Percentiles rank a stretch among this genome's conserved stretches.
Conservation (phyloP, 495 filamentous ascomycete genomes). For the Aspergillus funiculosus region DNA sequence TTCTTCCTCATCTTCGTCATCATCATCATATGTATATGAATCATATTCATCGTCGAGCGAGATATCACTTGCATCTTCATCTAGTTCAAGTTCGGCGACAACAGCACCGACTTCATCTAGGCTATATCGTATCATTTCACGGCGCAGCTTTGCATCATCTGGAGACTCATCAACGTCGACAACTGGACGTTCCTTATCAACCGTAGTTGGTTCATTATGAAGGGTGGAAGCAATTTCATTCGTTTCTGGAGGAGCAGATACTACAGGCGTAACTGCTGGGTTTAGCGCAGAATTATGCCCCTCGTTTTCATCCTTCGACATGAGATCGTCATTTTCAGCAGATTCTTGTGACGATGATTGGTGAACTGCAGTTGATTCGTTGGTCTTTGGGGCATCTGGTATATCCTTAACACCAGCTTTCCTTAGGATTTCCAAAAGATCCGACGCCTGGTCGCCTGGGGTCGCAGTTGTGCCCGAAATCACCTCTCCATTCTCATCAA, state of each 20-base stretch:
- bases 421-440: slow-evolving; percentile 59
- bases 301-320: not conserved
- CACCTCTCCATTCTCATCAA: slow-evolving; percentile 88
- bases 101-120: slow-evolving; percentile 80
- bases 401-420: slow-evolving; percentile 62
- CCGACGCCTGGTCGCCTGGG: slow-evolving; percentile 54
- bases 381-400: slow-evolving; percentile 23
- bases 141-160: slow-evolving; percentile 74
- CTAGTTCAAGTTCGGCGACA: slow-evolving; percentile 86
- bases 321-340: not conserved
- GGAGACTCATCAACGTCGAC: slow-evolving; percentile 57
- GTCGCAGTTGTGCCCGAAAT: slow-evolving; percentile 56
- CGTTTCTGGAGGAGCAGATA: slow-evolving; percentile 2
- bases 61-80: slow-evolving; percentile 58
- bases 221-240: not conserved
- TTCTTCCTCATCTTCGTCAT: slow-evolving; percentile 55
- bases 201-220: slow-evolving; percentile 18
- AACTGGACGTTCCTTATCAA: slow-evolving; percentile 26
- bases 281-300: not conserved
- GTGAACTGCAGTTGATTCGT: not conserved
- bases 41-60: slow-evolving; percentile 54
- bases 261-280: not conserved
- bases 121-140: slow-evolving; percentile 88
- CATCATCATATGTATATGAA: slow-evolving; percentile 43
- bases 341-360: slow-evolving; percentile 1